phyloP scores from a whole-genome alignment of 208 protist genomes.

The Balamuthia mandrillaris region DNA sequence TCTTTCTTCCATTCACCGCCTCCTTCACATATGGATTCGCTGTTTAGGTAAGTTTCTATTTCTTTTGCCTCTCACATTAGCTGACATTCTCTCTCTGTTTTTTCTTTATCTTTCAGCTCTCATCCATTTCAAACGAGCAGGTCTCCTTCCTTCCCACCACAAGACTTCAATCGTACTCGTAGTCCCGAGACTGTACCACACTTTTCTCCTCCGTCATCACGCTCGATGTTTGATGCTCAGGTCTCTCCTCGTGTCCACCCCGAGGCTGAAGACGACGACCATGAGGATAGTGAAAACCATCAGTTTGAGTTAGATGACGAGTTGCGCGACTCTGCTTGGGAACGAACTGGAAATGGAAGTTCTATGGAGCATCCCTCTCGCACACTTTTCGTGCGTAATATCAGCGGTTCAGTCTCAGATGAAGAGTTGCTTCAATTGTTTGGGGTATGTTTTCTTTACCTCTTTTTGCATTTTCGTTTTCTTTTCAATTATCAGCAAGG shows the following conservation, averaged over 20 bases:
- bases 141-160: not conserved
- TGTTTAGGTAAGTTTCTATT: not conserved
- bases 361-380: constrained; percentile 47
- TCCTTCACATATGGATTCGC: not conserved
- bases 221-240: too few relatives aligned
- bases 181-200: not conserved
- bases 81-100: not conserved
- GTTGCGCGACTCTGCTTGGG: too few relatives aligned
- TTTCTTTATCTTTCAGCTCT: too few relatives aligned
- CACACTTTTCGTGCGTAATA: constrained; percentile 52
- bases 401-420: constrained; percentile 14
- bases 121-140: not conserved
- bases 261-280: too few relatives aligned
- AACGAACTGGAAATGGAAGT: not conserved
- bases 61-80: not conserved
- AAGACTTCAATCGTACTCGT: not conserved
- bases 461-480: constrained; percentile 4
- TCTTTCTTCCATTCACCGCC: not conserved
- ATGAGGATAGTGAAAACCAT: too few relatives aligned
- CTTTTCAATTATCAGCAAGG: not conserved
- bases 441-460: not conserved
- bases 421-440: constrained; percentile 35
- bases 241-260: too few relatives aligned
- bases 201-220: too few relatives aligned
- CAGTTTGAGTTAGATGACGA: too few relatives aligned